Evolutionary conservation across 1,284 basidiomycete genomes (phyloP).

Genomic region (Neonothopanus nambi): DNA sequence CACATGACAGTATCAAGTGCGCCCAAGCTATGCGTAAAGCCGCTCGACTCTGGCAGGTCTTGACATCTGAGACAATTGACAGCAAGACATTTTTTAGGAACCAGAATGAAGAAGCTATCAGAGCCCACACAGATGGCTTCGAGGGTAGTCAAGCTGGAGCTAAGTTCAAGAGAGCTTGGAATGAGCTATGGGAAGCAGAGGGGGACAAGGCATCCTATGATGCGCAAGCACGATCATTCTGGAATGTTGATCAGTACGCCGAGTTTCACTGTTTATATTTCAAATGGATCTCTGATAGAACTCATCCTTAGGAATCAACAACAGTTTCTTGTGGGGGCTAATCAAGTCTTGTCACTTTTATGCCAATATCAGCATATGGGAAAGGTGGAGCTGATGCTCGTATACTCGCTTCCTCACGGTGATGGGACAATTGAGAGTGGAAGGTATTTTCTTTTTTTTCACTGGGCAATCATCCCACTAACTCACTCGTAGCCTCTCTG

Average conservation of each 20-base stretch:
- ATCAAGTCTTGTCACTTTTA: background rate
- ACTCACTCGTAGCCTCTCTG: no score
- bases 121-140: background rate
- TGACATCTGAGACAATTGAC: constrained; percentile 1
- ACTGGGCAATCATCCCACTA: no score
- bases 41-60: no score
- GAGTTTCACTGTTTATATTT: background rate
- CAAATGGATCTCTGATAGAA: background rate
- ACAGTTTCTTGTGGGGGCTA: background rate
- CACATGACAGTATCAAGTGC: background rate
- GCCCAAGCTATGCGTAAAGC: background rate
- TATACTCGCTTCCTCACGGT: background rate
- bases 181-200: no score
- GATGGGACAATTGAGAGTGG: constrained; percentile 1
- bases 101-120: background rate
- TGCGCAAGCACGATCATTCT: background rate
- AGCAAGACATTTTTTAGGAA: background rate
- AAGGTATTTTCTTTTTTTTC: background rate
- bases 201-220: background rate
- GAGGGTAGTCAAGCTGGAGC: background rate
- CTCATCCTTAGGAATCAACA: background rate
- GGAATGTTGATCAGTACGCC: constrained; percentile 1
- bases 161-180: background rate
- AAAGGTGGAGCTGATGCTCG: background rate
- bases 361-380: background rate